These are phyloP conservation scores for Mucor lusitanicus DNA, from an alignment of 371 early-diverging fungal species.

Conservation along the genomic window DNA sequence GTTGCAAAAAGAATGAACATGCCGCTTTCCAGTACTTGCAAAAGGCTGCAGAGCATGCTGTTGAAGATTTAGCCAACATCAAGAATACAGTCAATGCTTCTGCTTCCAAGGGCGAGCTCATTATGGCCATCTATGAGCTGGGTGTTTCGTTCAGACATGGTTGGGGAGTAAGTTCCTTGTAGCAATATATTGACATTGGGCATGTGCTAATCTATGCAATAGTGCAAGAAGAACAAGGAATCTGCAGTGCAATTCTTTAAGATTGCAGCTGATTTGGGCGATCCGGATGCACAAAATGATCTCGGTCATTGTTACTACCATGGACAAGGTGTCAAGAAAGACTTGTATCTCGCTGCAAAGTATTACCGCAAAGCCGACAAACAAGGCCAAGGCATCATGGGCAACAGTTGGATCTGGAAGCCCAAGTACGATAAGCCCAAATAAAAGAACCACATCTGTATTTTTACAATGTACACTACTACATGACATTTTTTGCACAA, in stretches of 20 bases:
- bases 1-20: constrained; percentile 66
- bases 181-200: not conserved
- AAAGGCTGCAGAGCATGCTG: constrained; percentile 75
- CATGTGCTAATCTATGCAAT: not conserved
- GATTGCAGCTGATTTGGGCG: constrained; percentile 85
- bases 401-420: constrained; percentile 81
- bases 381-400: constrained; percentile 80
- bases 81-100: constrained; percentile 26
- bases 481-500: not conserved
- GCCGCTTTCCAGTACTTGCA: constrained; percentile 74
- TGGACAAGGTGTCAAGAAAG: constrained; percentile 81
- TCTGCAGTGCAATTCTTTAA: constrained; percentile 89
- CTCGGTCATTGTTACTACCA: constrained; percentile 76
- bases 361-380: constrained; percentile 85
- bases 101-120: constrained; percentile 61
- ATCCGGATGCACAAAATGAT: constrained; percentile 83
- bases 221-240: constrained; percentile 69
- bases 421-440: constrained; percentile 46
- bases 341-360: constrained; percentile 77
- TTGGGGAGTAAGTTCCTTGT: constrained; percentile 72
- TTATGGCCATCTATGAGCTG: constrained; percentile 85
- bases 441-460: not conserved
- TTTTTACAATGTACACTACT: too few species aligned
- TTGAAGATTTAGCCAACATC: constrained; percentile 54
- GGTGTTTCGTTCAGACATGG: constrained; percentile 86